phyloP scores from a whole-genome alignment of 257 asterid genomes.

The Nicotiana knightiana region DNA sequence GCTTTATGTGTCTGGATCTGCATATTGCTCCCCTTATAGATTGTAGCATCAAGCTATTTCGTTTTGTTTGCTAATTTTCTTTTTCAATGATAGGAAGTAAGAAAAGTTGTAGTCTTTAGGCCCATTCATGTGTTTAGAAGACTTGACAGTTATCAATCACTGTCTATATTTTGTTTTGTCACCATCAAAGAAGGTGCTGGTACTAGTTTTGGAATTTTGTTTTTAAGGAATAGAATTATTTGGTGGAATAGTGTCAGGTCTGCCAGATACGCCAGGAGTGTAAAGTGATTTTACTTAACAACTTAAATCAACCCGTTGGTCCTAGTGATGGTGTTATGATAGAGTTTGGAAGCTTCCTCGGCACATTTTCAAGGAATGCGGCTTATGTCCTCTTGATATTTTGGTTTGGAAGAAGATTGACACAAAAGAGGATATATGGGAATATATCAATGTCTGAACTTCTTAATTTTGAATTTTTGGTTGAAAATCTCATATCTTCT shows the following conservation, averaged over 20 bases:
- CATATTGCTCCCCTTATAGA: not conserved
- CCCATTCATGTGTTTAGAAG: not conserved
- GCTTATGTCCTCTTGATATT: too few relatives aligned
- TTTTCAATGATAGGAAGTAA: not conserved
- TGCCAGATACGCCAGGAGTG: not conserved
- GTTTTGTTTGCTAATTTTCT: not conserved
- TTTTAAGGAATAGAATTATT: not conserved
- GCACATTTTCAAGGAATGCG: too few relatives aligned
- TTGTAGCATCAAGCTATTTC: not conserved
- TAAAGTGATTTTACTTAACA: too few relatives aligned
- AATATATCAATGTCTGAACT: too few relatives aligned
- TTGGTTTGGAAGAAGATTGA: too few relatives aligned
- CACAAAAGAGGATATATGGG: too few relatives aligned
- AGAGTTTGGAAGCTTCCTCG: too few relatives aligned
- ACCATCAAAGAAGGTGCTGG: not conserved
- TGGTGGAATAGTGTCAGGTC: not conserved
- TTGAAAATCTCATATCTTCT: too few relatives aligned
- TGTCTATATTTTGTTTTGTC: not conserved
- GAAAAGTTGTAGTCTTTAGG: not conserved
- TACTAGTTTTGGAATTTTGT: not conserved
- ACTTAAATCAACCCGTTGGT: too few relatives aligned
- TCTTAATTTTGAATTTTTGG: too few relatives aligned
- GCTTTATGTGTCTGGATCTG: not conserved
- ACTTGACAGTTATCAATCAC: not conserved
- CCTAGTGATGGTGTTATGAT: too few relatives aligned